A percentile compares a stretch with the other conserved stretches of the same genome.
These are phyloP conservation scores for Dendrothele bispora DNA, from an alignment of 768 basidiomycete species.

Conservation along the genomic window DNA sequence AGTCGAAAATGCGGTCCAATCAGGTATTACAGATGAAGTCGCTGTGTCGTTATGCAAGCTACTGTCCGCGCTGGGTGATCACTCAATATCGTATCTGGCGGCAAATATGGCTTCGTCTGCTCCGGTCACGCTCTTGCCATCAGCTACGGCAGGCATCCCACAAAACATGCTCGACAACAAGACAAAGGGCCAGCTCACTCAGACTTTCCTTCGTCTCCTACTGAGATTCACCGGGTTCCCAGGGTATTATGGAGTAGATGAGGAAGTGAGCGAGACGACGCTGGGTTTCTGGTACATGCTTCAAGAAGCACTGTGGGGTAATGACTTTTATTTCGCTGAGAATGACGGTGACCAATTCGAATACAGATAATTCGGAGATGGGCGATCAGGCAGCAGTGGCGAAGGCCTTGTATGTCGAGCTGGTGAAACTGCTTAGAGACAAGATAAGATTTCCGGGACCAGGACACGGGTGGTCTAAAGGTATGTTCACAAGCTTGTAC, in stretches of 20 bases:
- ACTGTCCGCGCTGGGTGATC: slow-evolving; percentile 79
- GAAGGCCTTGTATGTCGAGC: slow-evolving; percentile 76
- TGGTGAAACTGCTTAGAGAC: slow-evolving; percentile 65
- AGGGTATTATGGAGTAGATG: slow-evolving; percentile 79
- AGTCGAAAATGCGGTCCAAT: slow-evolving; percentile 28
- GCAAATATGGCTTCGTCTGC: slow-evolving; percentile 55
- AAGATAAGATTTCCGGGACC: slow-evolving; percentile 76
- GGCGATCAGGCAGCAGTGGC: slow-evolving; percentile 51
- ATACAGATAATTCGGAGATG: slow-evolving; percentile 16
- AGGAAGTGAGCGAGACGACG: slow-evolving; percentile 86
- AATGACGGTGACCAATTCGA: slow-evolving; percentile 14
- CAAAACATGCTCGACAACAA: slow-evolving; percentile 20
- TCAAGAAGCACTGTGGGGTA: slow-evolving; percentile 82
- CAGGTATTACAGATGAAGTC: slow-evolving; percentile 50
- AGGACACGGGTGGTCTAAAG: slow-evolving; percentile 63
- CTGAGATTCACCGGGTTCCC: slow-evolving; percentile 71
- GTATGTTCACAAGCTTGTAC: slow-evolving; percentile 34
- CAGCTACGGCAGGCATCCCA: slow-evolving; percentile 12
- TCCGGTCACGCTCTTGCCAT: slow-evolving; percentile 28
- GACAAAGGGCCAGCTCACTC: slow-evolving; percentile 53
- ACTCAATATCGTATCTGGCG: slow-evolving; percentile 79
- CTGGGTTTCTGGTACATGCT: slow-evolving; percentile 89
- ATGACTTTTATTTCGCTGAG: slow-evolving; percentile 47
- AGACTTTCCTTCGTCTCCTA: slow-evolving; percentile 69
- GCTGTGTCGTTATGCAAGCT: slow-evolving; percentile 80